These are phyloP conservation scores for Parasarocladium wereldwijsianum DNA, from an alignment of 2,329 filamentous ascomycete species.

Conservation along the genomic window DNA sequence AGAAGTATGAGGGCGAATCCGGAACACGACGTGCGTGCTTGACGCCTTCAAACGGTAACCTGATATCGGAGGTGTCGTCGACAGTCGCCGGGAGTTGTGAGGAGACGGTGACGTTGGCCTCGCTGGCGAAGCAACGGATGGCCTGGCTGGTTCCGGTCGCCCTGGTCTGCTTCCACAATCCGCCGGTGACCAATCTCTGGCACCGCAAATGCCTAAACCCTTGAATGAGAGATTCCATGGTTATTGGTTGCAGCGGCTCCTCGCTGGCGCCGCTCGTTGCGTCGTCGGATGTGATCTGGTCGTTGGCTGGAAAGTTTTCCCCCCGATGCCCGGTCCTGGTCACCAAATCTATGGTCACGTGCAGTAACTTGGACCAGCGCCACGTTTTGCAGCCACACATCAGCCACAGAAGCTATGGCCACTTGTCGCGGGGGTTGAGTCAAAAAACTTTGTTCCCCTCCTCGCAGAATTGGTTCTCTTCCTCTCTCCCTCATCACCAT, in stretches of 20 bases:
- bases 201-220: conserved; percentile 21
- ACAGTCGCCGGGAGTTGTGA: conserved; percentile 7
- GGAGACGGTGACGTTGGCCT: conserved; percentile 7
- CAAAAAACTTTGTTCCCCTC: conserved; percentile 19
- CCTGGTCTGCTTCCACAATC: too few species aligned
- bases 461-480: conserved; percentile 7
- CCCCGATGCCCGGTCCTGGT: neutral
- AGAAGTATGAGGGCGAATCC: conserved; percentile 87
- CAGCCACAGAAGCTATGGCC: conserved; percentile 4
- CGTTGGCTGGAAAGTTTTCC: conserved; percentile 3
- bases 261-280: conserved; percentile 1
- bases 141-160: conserved; percentile 11
- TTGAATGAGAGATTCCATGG: conserved; percentile 20
- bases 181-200: conserved; percentile 12
- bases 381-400: conserved; percentile 3
- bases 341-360: conserved; percentile 4
- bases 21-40: conserved; percentile 62
- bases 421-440: conserved; percentile 6
- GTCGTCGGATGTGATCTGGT: neutral
- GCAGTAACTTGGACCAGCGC: conserved; percentile 2
- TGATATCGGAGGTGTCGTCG: too few species aligned
- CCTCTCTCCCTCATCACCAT: conserved; percentile 12
- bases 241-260: neutral
- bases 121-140: conserved; percentile 14
- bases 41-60: conserved; percentile 17